Evolutionary conservation across 176 grass and related monocot genomes (phyloP).

Genomic region (Dactylis glomerata): DNA sequence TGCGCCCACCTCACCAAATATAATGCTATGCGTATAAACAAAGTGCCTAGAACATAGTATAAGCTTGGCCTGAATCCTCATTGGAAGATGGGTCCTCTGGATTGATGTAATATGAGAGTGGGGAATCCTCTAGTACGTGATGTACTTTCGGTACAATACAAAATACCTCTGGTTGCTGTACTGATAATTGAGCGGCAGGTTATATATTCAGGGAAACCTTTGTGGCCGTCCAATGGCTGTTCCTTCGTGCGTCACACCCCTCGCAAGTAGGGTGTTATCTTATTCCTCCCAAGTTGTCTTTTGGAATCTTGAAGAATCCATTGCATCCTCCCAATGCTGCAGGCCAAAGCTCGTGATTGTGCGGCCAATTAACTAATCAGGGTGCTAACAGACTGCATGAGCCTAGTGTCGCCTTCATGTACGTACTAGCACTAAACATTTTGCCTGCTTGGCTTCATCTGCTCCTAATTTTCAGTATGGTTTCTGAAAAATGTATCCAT

Average conservation of each 20-base stretch:
- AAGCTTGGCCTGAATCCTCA: neutral
- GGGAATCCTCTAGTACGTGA: neutral
- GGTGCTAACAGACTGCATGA: conserved; percentile 3
- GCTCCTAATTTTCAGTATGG: neutral
- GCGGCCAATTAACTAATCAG: neutral
- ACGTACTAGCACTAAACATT: neutral
- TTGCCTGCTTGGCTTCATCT: neutral
- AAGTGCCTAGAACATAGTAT: neutral
- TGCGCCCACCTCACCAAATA: neutral
- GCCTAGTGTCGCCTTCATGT: neutral
- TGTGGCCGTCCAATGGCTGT: conserved; percentile 14
- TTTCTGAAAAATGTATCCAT: neutral
- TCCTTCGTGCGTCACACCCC: conserved; percentile 26
- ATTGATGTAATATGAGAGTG: neutral
- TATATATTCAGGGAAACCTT: conserved; percentile 41
- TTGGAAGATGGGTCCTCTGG: neutral
- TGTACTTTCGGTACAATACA: neutral
- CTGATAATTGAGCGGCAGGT: conserved; percentile 33
- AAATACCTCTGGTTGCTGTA: neutral
- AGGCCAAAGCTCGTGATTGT: conserved; percentile 4
- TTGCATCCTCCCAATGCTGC: neutral
- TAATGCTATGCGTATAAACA: neutral
- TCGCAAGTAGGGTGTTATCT: conserved; percentile 7
- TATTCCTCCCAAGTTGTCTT: conserved; percentile 39
- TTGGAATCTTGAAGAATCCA: conserved; percentile 49